phyloP scores from a whole-genome alignment of 2,329 filamentous ascomycete genomes.

The Aureobasidium sp. region DNA sequence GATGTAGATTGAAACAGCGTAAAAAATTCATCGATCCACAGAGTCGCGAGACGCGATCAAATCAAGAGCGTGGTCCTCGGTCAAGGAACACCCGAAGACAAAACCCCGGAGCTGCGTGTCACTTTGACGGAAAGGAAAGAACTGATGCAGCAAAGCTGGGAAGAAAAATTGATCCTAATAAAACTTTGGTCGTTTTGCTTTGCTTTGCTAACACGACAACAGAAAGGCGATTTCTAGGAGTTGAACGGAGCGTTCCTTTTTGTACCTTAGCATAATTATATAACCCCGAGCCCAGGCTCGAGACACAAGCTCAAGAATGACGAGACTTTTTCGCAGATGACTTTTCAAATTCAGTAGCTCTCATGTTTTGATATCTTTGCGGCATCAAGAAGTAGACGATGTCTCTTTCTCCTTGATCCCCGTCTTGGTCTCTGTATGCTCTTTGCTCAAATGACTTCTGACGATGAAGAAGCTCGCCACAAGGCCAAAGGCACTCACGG shows the following conservation, averaged over 20 bases:
- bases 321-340: neutral
- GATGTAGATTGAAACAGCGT: no score
- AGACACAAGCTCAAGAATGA: neutral
- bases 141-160: neutral
- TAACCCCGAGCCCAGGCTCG: neutral
- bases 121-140: no score
- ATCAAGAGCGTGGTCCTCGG: neutral
- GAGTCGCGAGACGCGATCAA: neutral
- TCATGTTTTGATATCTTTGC: neutral
- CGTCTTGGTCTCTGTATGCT: conserved; percentile 47
- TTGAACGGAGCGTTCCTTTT: neutral
- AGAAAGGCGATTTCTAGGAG: neutral
- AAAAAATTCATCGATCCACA: no score
- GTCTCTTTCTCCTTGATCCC: conserved; percentile 26
- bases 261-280: neutral
- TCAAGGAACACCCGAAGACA: no score
- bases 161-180: neutral
- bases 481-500: conserved; percentile 74
- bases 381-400: neutral
- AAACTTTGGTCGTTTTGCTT: neutral
- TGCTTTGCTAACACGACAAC: neutral
- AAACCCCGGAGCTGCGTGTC: no score
- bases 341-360: neutral
- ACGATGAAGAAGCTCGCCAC: conserved; percentile 80
- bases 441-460: conserved; percentile 39